Percentiles rank a stretch among this genome's conserved stretches.
phyloP scores from a whole-genome alignment of 108 stramenopile genomes.

The Nannochloropsis gaditana region DNA sequence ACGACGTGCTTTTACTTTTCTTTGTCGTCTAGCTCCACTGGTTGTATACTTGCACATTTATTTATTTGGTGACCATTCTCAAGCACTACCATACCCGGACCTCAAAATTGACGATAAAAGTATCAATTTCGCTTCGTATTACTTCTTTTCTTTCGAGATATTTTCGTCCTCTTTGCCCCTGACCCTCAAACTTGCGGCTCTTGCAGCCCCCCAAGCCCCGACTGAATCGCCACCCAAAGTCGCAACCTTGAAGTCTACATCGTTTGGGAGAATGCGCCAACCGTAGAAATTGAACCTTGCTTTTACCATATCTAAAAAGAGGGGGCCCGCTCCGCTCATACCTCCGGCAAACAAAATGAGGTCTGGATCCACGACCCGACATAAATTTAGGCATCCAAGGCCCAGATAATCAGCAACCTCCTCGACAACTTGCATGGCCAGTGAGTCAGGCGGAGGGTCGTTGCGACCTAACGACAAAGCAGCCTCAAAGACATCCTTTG shows the following conservation, averaged over 20 bases:
- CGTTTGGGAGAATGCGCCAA: not conserved
- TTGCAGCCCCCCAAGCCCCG: not conserved
- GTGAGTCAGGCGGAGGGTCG: not conserved
- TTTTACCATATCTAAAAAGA: constrained; percentile 26
- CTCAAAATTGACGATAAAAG: no score
- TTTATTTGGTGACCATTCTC: no score
- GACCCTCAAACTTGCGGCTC: not conserved
- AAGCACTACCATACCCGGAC: no score
- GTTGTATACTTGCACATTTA: no score
- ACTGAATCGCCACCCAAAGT: not conserved
- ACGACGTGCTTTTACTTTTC: no score
- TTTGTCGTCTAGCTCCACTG: no score
- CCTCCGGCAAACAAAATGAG: constrained; percentile 51
- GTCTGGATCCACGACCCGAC: constrained; percentile 49
- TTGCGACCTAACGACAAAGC: not conserved
- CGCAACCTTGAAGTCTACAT: not conserved
- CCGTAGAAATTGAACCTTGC: not conserved
- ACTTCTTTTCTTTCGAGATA: not conserved
- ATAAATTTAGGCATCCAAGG: constrained; percentile 46
- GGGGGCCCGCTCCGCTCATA: constrained; percentile 39
- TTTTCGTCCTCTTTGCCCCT: not conserved
- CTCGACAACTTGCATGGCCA: not conserved
- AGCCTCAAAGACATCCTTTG: not conserved
- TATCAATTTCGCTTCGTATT: not conserved
- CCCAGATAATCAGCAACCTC: constrained; percentile 34